Conservation (phyloP, 164 flowering plant genomes). For the Pachysandra terminalis region DNA sequence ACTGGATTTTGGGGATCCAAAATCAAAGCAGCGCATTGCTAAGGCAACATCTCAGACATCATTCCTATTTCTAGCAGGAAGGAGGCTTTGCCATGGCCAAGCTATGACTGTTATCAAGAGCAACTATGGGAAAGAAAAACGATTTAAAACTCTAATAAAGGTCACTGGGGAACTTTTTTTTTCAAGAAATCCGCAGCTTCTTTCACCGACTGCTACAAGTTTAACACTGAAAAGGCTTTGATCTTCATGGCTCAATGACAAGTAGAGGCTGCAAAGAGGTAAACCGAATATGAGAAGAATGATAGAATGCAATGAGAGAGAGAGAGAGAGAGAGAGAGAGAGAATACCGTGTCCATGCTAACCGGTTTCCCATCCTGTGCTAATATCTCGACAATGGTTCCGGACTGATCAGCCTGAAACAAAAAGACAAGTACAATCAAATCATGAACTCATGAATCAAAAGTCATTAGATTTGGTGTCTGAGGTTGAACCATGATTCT, state of each 20-base stretch:
- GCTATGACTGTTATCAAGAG: too few species aligned
- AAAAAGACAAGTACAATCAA: not conserved
- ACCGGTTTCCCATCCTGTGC: constrained; percentile 62
- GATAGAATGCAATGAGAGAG: not conserved
- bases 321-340: constrained; percentile 16
- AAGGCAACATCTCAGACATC: too few species aligned
- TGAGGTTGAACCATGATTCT: not conserved
- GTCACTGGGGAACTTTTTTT: too few species aligned
- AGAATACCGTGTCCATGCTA: constrained; percentile 48
- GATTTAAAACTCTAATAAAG: too few species aligned
- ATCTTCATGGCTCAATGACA: constrained; percentile 43
- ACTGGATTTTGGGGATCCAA: too few species aligned
- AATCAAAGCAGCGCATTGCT: too few species aligned
- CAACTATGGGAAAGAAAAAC: too few species aligned
- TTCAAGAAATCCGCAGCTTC: not conserved
- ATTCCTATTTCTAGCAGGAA: too few species aligned
- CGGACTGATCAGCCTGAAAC: constrained; percentile 61
- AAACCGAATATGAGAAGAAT: not conserved
- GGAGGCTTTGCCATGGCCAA: too few species aligned
- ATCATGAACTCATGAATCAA: not conserved
- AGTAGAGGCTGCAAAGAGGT: constrained; percentile 48
- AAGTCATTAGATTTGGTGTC: not conserved
- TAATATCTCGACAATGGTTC: constrained; percentile 50
- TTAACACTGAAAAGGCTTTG: not conserved
- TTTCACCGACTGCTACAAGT: not conserved